Conservation (phyloP, 805 yeast species). For the Nakazawaea anatomiae region DNA sequence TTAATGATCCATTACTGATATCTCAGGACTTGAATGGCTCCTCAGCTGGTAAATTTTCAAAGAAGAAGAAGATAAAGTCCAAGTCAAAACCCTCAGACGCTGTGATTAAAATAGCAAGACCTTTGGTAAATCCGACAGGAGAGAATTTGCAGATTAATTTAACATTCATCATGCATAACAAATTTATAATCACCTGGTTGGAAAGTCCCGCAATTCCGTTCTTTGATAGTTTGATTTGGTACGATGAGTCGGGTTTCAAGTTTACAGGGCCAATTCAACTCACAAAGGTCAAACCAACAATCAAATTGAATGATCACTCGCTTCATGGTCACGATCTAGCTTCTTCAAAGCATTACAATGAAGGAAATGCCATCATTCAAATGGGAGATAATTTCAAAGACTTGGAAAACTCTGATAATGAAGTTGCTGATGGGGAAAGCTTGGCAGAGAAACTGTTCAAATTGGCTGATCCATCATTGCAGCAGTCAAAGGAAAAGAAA, state of each 20-base stretch:
- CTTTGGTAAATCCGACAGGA: constrained; percentile 24
- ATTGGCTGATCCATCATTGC: constrained; percentile 16
- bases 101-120: constrained; percentile 41
- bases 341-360: constrained; percentile 50
- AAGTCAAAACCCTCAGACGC: constrained; percentile 47
- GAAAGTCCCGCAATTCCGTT: constrained; percentile 54
- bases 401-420: constrained; percentile 34
- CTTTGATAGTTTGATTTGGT: constrained; percentile 53
- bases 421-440: constrained; percentile 38
- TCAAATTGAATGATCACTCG: constrained; percentile 34
- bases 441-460: constrained; percentile 49
- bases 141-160: constrained; percentile 22
- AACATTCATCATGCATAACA: constrained; percentile 19
- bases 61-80: constrained; percentile 41
- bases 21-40: constrained; percentile 11
- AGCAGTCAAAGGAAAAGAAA: constrained; percentile 18
- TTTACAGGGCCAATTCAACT: constrained; percentile 22
- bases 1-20: constrained; percentile 44
- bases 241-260: constrained; percentile 18
- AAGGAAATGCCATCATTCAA: constrained; percentile 53
- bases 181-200: constrained; percentile 49
- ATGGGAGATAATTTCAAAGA: constrained; percentile 61
- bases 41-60: constrained; percentile 16
- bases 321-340: constrained; percentile 46
- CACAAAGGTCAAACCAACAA: constrained; percentile 31